These are phyloP conservation scores for Lecanosticta acicola DNA, from an alignment of 2,329 filamentous ascomycete genomes.

Conservation along the genomic window DNA sequence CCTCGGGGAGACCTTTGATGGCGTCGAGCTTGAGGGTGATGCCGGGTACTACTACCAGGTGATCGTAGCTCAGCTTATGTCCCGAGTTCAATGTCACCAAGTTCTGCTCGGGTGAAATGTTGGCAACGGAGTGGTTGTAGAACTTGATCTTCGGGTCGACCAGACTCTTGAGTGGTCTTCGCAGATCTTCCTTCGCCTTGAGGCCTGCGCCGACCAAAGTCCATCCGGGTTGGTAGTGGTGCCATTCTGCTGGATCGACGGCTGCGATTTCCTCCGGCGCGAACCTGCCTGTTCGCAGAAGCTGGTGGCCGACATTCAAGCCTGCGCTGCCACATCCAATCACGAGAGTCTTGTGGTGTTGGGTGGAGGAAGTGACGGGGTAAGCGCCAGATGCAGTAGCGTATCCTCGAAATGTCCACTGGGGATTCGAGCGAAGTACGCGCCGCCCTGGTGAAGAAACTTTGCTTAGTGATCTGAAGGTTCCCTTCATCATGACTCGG, in stretches of 20 bases:
- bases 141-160: background rate
- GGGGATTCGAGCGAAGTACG: too few species aligned
- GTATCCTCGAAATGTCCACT: too few species aligned
- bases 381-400: too few species aligned
- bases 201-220: background rate
- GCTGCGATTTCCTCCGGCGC: background rate
- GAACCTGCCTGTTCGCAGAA: background rate
- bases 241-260: background rate
- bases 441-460: too few species aligned
- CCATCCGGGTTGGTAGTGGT: slow-evolving; percentile 1
- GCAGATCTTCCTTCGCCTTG: background rate
- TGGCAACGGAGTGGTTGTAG: background rate
- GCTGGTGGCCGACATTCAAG: background rate
- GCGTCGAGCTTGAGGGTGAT: background rate
- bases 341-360: too few species aligned
- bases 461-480: too few species aligned
- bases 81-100: background rate
- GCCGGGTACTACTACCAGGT: background rate
- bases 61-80: background rate
- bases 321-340: too few species aligned
- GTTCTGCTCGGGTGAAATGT: background rate
- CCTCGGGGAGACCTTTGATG: background rate
- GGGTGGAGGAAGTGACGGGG: too few species aligned
- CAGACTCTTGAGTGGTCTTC: background rate
- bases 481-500: too few species aligned